Evolutionary conservation across 73 alveolate species (phyloP), one percentile per base, ranked within the genome.

Genomic region (Paramecium octaurelia): DNA sequence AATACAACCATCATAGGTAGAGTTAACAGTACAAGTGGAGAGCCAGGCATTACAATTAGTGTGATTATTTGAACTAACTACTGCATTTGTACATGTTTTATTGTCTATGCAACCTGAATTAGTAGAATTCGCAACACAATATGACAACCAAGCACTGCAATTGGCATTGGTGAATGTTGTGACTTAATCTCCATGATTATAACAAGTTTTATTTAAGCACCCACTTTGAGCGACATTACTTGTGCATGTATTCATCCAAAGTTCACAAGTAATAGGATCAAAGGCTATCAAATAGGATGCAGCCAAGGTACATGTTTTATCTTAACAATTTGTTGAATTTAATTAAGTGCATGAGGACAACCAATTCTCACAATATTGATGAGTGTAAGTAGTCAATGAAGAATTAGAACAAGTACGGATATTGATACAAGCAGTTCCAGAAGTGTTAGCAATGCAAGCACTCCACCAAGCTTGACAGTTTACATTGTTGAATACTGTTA

Each of bases 241-340:
- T 5, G 84, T 64, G 24, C 91, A 80, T 24, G 91, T 18, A 80
- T 34, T 20, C 75, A 80, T 31, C 91, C 91, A 80, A 40, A 27
- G 7, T 31, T 27, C 57, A 43, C 91, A 80, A 1, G 46, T 8
- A 0, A 42, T 43, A 21, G 46, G 68, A 40, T 73, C 59, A 8
- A 14, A 73, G 1, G 46, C 87, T 36, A 27, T 24, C 5, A 80
- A 34, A 36, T 73, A n/a, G 1, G 76, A 3, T 44, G 54, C 50
- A 80, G 46, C 48, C 6, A 27, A 36, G 1, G 87, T 50, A 24
- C 91, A 80, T 4, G 91, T 80, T 64, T 80, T 80, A 43, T 46
- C 44, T 23, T 44, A 44, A 80, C 91, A 80, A 44, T 35, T 44
- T 14, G 76, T 80, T 43, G 91, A 5, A 80, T 23, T 46, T 12